Conservation (phyloP, 768 basidiomycete species). For the Mycena pura region DNA sequence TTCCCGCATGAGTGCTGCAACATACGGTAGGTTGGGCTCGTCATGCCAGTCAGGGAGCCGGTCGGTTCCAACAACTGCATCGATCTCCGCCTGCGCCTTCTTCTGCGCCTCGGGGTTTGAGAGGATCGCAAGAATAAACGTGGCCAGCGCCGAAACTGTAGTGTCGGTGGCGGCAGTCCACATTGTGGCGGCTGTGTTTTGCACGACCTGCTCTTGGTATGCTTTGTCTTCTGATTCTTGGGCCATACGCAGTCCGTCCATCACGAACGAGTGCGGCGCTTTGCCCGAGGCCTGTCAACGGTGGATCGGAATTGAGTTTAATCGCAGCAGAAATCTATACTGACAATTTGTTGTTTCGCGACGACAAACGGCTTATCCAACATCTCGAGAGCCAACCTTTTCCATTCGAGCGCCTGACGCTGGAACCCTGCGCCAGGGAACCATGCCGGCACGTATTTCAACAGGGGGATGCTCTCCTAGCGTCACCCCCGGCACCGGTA, state of each 20-base stretch:
- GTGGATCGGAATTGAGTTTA: too few species aligned
- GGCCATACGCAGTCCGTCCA: background rate
- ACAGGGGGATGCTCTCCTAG: too few species aligned
- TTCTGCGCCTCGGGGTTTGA: conserved; percentile 43
- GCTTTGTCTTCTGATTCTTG: background rate
- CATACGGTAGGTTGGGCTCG: background rate
- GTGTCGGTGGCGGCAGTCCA: too few species aligned
- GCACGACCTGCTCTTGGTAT: too few species aligned
- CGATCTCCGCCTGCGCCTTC: conserved; percentile 45
- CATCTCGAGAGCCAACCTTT: conserved; percentile 41
- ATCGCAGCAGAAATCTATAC: conserved; percentile 3
- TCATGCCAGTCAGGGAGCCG: too few species aligned
- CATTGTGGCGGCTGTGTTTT: too few species aligned
- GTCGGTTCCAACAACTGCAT: too few species aligned
- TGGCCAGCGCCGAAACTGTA: too few species aligned
- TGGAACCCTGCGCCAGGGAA: conserved; percentile 26
- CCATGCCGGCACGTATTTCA: too few species aligned
- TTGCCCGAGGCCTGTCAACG: conserved; percentile 19
- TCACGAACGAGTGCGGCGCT: conserved; percentile 8
- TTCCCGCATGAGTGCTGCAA: conserved; percentile 36
- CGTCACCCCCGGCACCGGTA: too few species aligned
- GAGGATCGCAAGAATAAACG: conserved; percentile 35
- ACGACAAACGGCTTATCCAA: conserved; percentile 46
- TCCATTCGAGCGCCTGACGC: conserved; percentile 42
- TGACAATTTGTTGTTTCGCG: conserved; percentile 41